Evolutionary conservation across 1,284 basidiomycete species (phyloP).

Genomic region (Porodaedalea pini): DNA sequence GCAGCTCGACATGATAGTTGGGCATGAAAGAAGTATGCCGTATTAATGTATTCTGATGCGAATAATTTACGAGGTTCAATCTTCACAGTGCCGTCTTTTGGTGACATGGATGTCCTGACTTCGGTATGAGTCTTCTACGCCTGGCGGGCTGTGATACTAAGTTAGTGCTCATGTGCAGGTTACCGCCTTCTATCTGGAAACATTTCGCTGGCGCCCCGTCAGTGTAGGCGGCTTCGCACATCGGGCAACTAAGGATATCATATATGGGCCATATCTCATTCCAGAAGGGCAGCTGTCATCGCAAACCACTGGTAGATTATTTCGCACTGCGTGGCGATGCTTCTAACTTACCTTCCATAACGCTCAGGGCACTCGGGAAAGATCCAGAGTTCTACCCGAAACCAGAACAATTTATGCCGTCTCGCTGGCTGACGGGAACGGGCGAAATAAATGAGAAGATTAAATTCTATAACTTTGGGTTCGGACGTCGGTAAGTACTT

Average conservation of each 20-base stretch:
- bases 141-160: neutral
- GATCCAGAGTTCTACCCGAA: slow-evolving; percentile 56
- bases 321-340: neutral
- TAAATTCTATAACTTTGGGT: slow-evolving; percentile 52
- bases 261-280: slow-evolving; percentile 57
- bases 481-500: slow-evolving; percentile 49
- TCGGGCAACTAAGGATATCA: slow-evolving; percentile 53
- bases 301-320: slow-evolving; percentile 55
- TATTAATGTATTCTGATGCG: slow-evolving; percentile 20
- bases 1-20: slow-evolving; percentile 59
- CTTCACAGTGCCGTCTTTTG: slow-evolving; percentile 44
- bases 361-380: slow-evolving; percentile 20
- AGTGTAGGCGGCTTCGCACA: slow-evolving; percentile 52
- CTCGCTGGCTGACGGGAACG: slow-evolving; percentile 50
- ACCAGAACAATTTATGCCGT: slow-evolving; percentile 55
- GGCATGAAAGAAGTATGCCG: slow-evolving; percentile 44
- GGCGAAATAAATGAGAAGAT: slow-evolving; percentile 49
- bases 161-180: slow-evolving; percentile 33
- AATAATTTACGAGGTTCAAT: neutral
- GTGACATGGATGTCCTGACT: slow-evolving; percentile 48
- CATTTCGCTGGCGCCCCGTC: slow-evolving; percentile 62
- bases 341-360: neutral
- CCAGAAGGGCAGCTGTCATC: slow-evolving; percentile 57
- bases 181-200: slow-evolving; percentile 59
- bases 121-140: neutral